Conservation (phyloP, 2,329 filamentous ascomycete genomes). For the Alternaria hordeiaustralica region DNA sequence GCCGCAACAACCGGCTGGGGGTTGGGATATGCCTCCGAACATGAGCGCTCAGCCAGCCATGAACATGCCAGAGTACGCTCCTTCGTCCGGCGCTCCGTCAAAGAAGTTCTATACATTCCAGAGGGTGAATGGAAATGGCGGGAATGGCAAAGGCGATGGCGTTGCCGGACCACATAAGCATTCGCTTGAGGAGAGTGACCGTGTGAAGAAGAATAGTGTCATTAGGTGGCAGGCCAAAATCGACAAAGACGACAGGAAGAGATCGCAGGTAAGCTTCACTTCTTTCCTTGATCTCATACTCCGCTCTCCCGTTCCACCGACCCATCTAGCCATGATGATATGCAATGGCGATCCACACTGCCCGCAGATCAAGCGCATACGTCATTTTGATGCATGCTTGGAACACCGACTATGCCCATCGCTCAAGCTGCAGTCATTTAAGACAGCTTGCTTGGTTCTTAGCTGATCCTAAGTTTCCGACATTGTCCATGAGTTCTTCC, state of each 20-base stretch:
- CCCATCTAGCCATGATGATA: constrained; percentile 1
- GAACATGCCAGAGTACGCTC: constrained; percentile 22
- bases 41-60: constrained; percentile 18
- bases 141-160: constrained; percentile 73
- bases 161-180: constrained; percentile 77
- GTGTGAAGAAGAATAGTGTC: constrained; percentile 82
- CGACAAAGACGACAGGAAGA: constrained; percentile 68
- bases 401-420: background rate
- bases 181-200: constrained; percentile 73
- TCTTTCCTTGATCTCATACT: background rate
- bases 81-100: constrained; percentile 9
- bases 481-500: constrained; percentile 11
- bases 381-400: constrained; percentile 20
- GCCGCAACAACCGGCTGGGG: constrained; percentile 19
- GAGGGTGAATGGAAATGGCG: constrained; percentile 77
- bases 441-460: background rate
- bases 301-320: constrained; percentile 1
- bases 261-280: constrained; percentile 47
- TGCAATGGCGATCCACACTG: constrained; percentile 4
- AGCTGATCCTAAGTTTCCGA: background rate
- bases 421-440: background rate
- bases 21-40: constrained; percentile 36
- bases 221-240: constrained; percentile 69
- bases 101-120: constrained; percentile 71
- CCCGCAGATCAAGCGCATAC: constrained; percentile 10